Base-by-base conservation (phyloP, 495 filamentous ascomycete genomes). In the Penicillium diatomitis region DNA sequence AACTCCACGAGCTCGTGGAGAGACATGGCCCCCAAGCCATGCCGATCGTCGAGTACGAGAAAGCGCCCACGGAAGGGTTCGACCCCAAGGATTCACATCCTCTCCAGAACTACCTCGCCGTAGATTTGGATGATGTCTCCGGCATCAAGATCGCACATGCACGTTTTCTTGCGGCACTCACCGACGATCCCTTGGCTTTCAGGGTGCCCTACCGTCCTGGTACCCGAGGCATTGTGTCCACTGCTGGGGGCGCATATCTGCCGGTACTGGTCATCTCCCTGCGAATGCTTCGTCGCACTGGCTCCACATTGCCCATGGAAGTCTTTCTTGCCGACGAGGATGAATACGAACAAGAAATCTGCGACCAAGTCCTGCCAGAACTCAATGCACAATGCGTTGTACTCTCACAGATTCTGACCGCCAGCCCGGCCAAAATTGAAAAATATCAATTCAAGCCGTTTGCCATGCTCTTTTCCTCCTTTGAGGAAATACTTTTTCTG, bases 391-490 rank as follows among this genome's bases (percentile, higher is more conserved):
- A 49, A 8, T 82, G 78, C 56, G 45, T 75, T 3, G 46, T 72
- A 0, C 54, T 72, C 7, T 65, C 66, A 1, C 57, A 49, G 0
- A 59, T 72, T 10, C 46, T 72, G 4, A 52, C 47, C 6, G 38
- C 54, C 1, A 29, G 54, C 0, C 54, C 56, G 6, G 41, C 51
- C 0, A 41, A 51, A 6, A 61, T 68, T 31, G 48, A 60, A 28
- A 63, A 65, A 20, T 80, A 65, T 52, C 76, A 80, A 51, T 69
- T 68, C 55, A 80, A 80, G 49, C 49, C 61, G 10, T 63, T 77
- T 35, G 66, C 76, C 28, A 69, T 80, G 44, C 54, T 78, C 10
- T 73, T 77, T 53, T 76, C 70, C 3, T 67, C 66, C 9, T 80
- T 78, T 41, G 64, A 73, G 46, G 58, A 72, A 38, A 60, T 80